phyloP scores from a whole-genome alignment of 371 early-diverging fungal genomes.

The Chytridium lagenaria region DNA sequence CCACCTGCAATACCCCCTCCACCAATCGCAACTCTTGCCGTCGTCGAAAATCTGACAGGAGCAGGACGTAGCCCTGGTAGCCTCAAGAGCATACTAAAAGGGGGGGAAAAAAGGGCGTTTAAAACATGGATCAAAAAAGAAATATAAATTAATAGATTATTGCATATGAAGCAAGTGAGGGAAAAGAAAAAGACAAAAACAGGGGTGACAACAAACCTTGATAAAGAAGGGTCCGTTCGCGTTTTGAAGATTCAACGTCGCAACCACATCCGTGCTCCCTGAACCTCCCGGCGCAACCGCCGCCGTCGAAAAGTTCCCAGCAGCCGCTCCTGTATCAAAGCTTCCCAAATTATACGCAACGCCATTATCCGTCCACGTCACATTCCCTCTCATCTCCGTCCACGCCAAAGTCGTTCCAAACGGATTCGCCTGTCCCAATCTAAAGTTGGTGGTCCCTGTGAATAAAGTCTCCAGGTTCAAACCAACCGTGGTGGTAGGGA shows the following conservation, averaged over 20 bases:
- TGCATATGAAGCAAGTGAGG: neutral
- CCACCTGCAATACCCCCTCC: neutral
- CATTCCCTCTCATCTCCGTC: neutral
- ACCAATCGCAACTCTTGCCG: neutral
- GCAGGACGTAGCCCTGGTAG: neutral
- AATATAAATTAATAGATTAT: neutral
- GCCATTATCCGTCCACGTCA: neutral
- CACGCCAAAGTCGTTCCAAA: neutral
- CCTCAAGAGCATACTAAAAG: neutral
- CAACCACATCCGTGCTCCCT: neutral
- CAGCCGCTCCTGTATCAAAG: neutral
- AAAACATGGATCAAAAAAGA: neutral
- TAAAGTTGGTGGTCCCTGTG: neutral
- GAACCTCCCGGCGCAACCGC: neutral
- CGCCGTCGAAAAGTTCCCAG: constrained; percentile 2
- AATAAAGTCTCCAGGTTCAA: constrained; percentile 5
- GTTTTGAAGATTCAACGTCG: neutral
- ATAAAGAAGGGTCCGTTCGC: neutral
- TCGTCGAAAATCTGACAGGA: neutral
- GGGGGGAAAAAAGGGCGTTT: too few species aligned
- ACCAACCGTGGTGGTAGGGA: neutral
- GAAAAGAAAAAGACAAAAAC: neutral
- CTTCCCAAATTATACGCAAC: neutral
- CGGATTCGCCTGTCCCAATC: neutral
- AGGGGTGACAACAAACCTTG: neutral